These are phyloP conservation scores for Chlamydomonas incerta DNA, from an alignment of 139 green algal genomes.

Conservation along the genomic window DNA sequence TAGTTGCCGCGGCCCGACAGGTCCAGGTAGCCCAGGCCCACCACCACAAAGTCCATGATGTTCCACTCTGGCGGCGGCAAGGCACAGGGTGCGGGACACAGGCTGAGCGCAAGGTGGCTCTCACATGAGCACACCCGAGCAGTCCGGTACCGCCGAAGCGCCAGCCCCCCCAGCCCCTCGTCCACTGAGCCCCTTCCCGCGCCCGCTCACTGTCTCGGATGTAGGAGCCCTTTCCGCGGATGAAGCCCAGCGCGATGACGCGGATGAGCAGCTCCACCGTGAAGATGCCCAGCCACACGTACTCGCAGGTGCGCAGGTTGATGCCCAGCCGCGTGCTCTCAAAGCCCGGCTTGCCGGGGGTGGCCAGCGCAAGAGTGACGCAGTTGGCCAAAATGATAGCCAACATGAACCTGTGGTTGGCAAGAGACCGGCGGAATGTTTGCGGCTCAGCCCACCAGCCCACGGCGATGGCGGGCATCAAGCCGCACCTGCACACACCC, in stretches of 20 bases:
- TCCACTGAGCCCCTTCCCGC: background rate
- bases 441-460: no score
- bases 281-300: background rate
- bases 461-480: no score
- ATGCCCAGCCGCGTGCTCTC: background rate
- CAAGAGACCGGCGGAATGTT: background rate
- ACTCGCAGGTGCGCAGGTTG: background rate
- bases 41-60: slow-evolving; percentile 68
- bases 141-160: no score
- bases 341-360: background rate
- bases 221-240: background rate
- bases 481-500: no score
- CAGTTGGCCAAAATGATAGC: slow-evolving; percentile 23
- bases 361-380: slow-evolving; percentile 14
- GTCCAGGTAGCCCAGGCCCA: slow-evolving; percentile 48
- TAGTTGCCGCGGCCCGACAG: slow-evolving; percentile 39
- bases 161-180: no score
- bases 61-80: slow-evolving; percentile 54
- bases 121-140: no score
- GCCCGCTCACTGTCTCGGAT: background rate
- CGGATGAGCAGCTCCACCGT: background rate
- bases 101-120: no score
- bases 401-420: background rate
- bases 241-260: background rate
- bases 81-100: no score